Evolutionary conservation across 352 stramenopile genomes (phyloP).

Genomic region (Phytopythium mirpurense): DNA sequence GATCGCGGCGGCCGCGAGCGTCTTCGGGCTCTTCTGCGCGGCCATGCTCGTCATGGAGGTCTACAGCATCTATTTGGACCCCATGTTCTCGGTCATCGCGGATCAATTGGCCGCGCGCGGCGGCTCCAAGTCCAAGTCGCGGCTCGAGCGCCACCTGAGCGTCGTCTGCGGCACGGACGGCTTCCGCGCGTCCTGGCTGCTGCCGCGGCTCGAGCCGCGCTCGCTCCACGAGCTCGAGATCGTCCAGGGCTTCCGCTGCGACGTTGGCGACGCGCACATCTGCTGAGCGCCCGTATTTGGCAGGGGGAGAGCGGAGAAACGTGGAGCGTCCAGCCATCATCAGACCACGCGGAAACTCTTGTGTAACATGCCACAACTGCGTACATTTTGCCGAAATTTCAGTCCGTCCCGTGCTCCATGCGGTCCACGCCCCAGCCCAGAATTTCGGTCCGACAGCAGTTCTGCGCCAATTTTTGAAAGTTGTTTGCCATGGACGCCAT

Average conservation of each 20-base stretch:
- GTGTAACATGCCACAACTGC: no score
- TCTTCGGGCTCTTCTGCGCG: slow-evolving; percentile 74
- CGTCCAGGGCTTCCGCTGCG: slow-evolving; percentile 42
- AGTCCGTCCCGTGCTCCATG: no score
- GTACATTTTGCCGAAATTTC: no score
- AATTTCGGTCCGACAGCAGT: no score
- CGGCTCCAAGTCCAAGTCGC: slow-evolving; percentile 57
- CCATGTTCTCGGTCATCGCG: slow-evolving; percentile 43
- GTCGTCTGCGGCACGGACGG: slow-evolving; percentile 74
- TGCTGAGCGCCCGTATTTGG: slow-evolving; percentile 19
- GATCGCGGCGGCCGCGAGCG: slow-evolving; percentile 53
- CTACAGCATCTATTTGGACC: slow-evolving; percentile 66
- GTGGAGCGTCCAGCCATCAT: no score
- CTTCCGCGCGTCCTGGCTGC: slow-evolving; percentile 57
- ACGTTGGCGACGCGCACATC: slow-evolving; percentile 13
- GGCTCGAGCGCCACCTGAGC: slow-evolving; percentile 59
- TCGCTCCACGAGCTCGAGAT: slow-evolving; percentile 57
- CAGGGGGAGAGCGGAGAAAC: no score
- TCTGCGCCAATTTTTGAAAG: no score
- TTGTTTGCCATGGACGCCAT: no score
- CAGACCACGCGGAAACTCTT: no score
- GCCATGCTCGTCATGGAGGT: slow-evolving; percentile 80
- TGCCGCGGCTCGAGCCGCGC: slow-evolving; percentile 39
- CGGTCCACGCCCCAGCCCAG: no score
- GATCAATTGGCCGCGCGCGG: slow-evolving; percentile 47